Evolutionary conservation across 1,284 basidiomycete species (phyloP).

Genomic region (Mycena sp.): DNA sequence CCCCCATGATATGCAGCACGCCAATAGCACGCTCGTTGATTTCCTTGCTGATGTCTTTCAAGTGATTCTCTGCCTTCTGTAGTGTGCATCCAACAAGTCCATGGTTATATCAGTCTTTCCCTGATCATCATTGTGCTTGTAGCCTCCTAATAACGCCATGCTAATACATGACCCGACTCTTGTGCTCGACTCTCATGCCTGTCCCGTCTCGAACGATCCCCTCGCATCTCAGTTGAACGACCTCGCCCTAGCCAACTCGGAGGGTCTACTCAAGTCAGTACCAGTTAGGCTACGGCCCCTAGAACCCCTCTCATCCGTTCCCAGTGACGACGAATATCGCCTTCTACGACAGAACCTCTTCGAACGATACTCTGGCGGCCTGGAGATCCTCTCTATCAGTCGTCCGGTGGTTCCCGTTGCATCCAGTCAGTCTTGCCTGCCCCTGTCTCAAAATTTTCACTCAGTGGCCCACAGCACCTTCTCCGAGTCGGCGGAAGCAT

Average conservation of each 20-base stretch:
- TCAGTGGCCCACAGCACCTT: conserved; percentile 14
- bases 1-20: no score
- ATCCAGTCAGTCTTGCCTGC: not conserved
- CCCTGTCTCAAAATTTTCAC: conserved; percentile 36
- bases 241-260: conserved; percentile 52
- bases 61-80: not conserved
- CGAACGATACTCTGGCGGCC: conserved; percentile 47
- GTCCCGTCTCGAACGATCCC: conserved; percentile 41
- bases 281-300: conserved; percentile 45
- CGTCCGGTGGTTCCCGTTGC: conserved; percentile 10
- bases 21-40: no score
- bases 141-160: conserved; percentile 14
- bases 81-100: conserved; percentile 7
- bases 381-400: conserved; percentile 43
- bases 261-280: conserved; percentile 52
- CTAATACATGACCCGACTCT: conserved; percentile 22
- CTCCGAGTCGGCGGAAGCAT: conserved; percentile 46
- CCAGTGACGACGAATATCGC: conserved; percentile 60
- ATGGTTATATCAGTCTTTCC: not conserved
- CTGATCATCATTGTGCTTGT: conserved; percentile 16
- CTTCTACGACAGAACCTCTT: conserved; percentile 56
- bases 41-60: not conserved
- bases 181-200: conserved; percentile 33
- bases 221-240: conserved; percentile 55
- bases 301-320: conserved; percentile 6